Conservation (phyloP, 352 stramenopile species). For the Phytophthora pini region DNA sequence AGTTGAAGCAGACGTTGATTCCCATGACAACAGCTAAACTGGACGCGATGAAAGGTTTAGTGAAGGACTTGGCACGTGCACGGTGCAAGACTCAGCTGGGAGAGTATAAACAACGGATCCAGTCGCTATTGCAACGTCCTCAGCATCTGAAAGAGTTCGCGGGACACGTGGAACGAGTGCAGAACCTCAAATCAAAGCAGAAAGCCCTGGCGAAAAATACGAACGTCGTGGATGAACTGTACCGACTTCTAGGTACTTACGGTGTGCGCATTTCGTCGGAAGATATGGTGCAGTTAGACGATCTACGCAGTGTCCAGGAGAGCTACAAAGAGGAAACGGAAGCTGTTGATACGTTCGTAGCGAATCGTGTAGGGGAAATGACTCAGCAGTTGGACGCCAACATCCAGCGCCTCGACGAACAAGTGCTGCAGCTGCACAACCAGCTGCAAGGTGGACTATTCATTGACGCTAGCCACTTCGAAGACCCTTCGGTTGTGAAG, state of each 20-base stretch:
- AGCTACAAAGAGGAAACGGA: constrained; percentile 91
- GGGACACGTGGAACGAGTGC: constrained; percentile 81
- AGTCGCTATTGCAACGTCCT: constrained; percentile 82
- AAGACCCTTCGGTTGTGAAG: constrained; percentile 84
- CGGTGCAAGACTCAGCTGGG: constrained; percentile 90
- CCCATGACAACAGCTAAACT: constrained; percentile 93
- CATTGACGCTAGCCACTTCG: constrained; percentile 88
- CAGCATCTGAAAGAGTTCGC: constrained; percentile 94
- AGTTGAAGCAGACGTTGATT: constrained; percentile 94
- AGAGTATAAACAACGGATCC: constrained; percentile 92
- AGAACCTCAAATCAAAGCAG: constrained; percentile 76
- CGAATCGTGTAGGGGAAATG: constrained; percentile 91
- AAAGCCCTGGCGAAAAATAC: constrained; percentile 87
- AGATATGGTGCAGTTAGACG: constrained; percentile 94
- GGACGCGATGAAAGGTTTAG: constrained; percentile 92
- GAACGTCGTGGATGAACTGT: constrained; percentile 94
- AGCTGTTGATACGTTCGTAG: constrained; percentile 84
- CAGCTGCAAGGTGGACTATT: constrained; percentile 89
- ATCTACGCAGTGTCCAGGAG: constrained; percentile 86
- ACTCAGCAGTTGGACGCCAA: constrained; percentile 92
- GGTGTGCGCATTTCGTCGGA: constrained; percentile 92
- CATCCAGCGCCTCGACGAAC: constrained; percentile 93
- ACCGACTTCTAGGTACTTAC: constrained; percentile 91
- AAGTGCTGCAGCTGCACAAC: constrained; percentile 86
- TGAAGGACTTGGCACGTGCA: constrained; percentile 89